These are phyloP conservation scores for Rhodocollybia butyracea DNA, from an alignment of 768 basidiomycete genomes.

Conservation along the genomic window DNA sequence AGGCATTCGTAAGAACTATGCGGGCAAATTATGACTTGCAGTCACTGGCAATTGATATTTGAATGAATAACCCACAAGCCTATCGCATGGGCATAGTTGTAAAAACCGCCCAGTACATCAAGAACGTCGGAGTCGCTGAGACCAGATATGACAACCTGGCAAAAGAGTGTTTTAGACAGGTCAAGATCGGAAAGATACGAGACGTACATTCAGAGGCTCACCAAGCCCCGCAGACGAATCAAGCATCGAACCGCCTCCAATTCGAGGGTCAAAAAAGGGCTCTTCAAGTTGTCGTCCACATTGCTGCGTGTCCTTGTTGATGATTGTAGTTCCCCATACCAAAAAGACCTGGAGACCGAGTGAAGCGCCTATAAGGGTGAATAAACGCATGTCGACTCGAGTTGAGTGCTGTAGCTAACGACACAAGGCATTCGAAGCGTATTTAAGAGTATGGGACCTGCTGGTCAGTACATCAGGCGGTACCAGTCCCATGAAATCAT, in stretches of 20 bases:
- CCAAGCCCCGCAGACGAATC: constrained; percentile 36
- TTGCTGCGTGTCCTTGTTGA: background rate
- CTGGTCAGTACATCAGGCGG: too few relatives aligned
- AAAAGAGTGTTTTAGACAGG: constrained; percentile 14
- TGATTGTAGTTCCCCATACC: too few relatives aligned
- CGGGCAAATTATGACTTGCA: background rate
- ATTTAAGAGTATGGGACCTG: too few relatives aligned
- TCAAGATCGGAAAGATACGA: background rate
- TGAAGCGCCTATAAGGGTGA: too few relatives aligned
- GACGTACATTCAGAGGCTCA: constrained; percentile 46
- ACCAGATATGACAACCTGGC: constrained; percentile 59
- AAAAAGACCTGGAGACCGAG: too few relatives aligned
- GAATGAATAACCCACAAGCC: constrained; percentile 44
- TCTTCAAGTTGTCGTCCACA: constrained; percentile 8
- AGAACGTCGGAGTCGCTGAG: constrained; percentile 46
- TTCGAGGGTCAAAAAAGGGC: constrained; percentile 31
- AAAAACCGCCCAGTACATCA: constrained; percentile 34
- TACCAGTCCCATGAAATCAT: too few relatives aligned
- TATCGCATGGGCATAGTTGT: constrained; percentile 51
- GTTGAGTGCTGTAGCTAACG: too few relatives aligned
- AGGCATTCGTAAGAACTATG: constrained; percentile 56
- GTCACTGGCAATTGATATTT: background rate
- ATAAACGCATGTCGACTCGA: too few relatives aligned
- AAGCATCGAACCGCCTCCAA: constrained; percentile 41
- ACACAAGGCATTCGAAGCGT: too few relatives aligned